phyloP scores from a whole-genome alignment of 176 grass and related monocot species.

The Hsuehochloa calcarea region DNA sequence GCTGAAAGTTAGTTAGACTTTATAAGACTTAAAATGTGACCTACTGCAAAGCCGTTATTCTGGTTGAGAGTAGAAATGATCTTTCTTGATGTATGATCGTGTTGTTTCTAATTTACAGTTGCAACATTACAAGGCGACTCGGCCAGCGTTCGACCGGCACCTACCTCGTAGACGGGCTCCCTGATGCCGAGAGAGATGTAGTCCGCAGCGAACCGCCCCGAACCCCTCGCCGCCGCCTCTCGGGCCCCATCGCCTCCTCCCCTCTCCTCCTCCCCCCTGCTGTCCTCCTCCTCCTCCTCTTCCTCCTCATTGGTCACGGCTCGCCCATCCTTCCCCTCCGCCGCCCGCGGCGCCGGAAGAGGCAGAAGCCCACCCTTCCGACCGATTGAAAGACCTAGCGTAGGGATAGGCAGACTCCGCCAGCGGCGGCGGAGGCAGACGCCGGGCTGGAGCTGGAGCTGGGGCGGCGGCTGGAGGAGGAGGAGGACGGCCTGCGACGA shows the following conservation, averaged over 20 bases:
- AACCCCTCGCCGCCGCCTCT: slow-evolving; percentile 17
- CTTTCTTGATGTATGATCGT: neutral
- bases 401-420: slow-evolving; percentile 6
- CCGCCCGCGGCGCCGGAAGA: slow-evolving; percentile 24
- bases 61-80: neutral
- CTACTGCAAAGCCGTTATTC: neutral
- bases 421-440: slow-evolving; percentile 34
- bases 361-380: slow-evolving; percentile 24
- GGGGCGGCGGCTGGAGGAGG: slow-evolving; percentile 30
- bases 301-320: slow-evolving; percentile 37
- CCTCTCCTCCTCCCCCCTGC: neutral
- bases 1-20: neutral
- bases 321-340: slow-evolving; percentile 35
- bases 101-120: no score
- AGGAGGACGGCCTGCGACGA: slow-evolving; percentile 32
- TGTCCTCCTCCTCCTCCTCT: slow-evolving; percentile 3
- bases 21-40: neutral
- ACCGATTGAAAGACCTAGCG: neutral
- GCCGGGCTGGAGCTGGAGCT: slow-evolving; percentile 11
- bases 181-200: slow-evolving; percentile 77
- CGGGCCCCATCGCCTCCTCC: neutral
- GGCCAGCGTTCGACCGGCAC: neutral
- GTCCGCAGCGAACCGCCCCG: slow-evolving; percentile 43
- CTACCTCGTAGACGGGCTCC: slow-evolving; percentile 92
- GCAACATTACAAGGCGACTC: neutral